A percentile compares a stretch with the other conserved stretches of the same genome.
phyloP scores from a whole-genome alignment of 2,329 filamentous ascomycete genomes.

The Aureobasidium sp. region DNA sequence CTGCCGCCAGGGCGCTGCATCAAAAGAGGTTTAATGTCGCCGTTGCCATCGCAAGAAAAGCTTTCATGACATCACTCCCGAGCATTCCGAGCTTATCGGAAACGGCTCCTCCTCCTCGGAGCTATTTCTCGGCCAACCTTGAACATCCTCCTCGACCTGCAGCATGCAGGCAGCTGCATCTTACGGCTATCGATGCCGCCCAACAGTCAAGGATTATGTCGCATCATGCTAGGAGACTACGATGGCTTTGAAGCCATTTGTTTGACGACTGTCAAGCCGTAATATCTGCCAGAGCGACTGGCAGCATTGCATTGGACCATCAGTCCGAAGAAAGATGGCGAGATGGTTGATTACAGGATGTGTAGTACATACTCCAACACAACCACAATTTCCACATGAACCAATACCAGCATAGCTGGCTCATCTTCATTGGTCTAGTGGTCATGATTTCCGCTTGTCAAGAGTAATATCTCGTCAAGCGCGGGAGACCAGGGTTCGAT shows the following conservation, averaged over 20 bases:
- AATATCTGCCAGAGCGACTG: too few species aligned
- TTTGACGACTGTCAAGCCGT: too few species aligned
- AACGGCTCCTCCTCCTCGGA: background rate
- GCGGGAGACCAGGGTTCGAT: constrained; percentile 5
- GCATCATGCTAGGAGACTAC: too few species aligned
- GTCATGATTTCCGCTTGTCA: constrained; percentile 6
- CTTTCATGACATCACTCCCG: background rate
- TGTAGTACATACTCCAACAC: too few species aligned
- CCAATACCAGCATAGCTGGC: background rate
- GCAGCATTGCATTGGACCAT: too few species aligned
- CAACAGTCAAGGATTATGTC: too few species aligned
- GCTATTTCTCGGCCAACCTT: background rate
- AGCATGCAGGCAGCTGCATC: too few species aligned
- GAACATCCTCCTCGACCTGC: background rate
- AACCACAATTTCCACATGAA: background rate
- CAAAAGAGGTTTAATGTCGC: background rate
- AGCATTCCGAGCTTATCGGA: background rate
- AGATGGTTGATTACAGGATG: too few species aligned
- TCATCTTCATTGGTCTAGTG: constrained; percentile 6
- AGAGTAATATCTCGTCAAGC: background rate
- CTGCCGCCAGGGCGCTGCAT: background rate
- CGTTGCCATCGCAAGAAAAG: background rate
- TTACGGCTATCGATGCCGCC: background rate
- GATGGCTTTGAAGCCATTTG: too few species aligned
- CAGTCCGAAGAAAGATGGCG: too few species aligned